Conservation (phyloP, 2,329 filamentous ascomycete species). For the Nannizzia gypsea region DNA sequence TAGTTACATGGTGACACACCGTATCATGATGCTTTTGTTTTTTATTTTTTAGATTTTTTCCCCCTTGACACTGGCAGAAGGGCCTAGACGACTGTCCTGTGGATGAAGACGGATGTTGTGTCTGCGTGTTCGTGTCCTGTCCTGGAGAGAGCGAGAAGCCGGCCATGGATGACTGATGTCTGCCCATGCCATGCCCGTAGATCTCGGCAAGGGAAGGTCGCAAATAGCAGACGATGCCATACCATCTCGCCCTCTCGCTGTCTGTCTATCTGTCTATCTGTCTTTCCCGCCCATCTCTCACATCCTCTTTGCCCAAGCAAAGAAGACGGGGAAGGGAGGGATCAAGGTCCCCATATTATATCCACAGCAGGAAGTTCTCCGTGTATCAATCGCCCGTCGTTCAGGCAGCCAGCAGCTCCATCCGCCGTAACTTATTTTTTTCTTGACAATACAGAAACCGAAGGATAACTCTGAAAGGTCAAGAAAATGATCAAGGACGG, state of each 20-base stretch:
- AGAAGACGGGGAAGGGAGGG: neutral
- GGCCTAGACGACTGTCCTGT: neutral
- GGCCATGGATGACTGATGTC: neutral
- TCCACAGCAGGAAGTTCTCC: neutral
- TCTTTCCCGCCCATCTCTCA: neutral
- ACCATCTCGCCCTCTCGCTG: neutral
- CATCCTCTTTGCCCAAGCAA: neutral
- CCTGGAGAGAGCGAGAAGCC: neutral
- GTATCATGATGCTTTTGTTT: neutral
- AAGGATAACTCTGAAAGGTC: neutral
- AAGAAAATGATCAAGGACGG: neutral
- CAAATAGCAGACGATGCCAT: neutral
- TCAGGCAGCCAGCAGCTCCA: neutral
- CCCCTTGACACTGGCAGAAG: neutral
- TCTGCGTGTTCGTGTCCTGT: neutral
- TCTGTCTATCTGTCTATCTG: neutral
- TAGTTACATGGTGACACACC: neutral
- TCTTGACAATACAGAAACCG: neutral
- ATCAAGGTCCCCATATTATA: neutral
- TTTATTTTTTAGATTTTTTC: too few relatives aligned
- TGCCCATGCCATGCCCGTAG: neutral
- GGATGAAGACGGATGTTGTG: constrained; percentile 1
- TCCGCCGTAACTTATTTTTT: neutral
- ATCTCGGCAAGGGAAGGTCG: neutral
- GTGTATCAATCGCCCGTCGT: neutral